Conservation (phyloP, 805 yeast species). For the Metschnikowia hibisci region DNA sequence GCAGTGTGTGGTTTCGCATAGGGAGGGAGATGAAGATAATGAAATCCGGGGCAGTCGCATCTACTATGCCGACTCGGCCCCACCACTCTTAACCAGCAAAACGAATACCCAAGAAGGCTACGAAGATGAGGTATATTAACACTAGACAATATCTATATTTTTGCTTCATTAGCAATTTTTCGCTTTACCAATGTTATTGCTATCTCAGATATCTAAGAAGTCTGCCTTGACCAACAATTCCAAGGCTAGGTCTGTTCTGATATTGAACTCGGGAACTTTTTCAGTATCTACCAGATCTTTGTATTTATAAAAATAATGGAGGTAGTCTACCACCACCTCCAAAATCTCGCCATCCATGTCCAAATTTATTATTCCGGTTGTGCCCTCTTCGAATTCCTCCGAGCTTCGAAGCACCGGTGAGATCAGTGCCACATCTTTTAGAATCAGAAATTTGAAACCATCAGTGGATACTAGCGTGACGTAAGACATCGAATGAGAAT, state of each 20-base stretch:
- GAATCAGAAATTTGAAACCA: constrained; percentile 55
- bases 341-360: constrained; percentile 71
- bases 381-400: constrained; percentile 54
- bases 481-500: constrained; percentile 19
- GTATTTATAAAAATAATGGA: constrained; percentile 71
- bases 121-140: too few relatives aligned
- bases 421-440: constrained; percentile 74
- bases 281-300: constrained; percentile 47
- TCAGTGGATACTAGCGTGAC: constrained; percentile 75
- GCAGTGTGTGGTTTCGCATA: background rate
- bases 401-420: constrained; percentile 53
- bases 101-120: too few relatives aligned
- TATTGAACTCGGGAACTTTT: constrained; percentile 78
- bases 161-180: background rate
- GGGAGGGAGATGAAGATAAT: background rate
- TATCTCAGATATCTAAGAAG: constrained; percentile 58
- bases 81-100: background rate
- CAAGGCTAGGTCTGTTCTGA: constrained; percentile 91
- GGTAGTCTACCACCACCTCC: constrained; percentile 79
- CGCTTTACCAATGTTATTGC: background rate
- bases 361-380: constrained; percentile 51
- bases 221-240: constrained; percentile 93
- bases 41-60: constrained; percentile 10
- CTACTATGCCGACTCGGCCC: background rate
- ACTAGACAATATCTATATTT: background rate